These are phyloP conservation scores for Rheum nobile DNA, from an alignment of 148 eudicot species.

Conservation along the genomic window DNA sequence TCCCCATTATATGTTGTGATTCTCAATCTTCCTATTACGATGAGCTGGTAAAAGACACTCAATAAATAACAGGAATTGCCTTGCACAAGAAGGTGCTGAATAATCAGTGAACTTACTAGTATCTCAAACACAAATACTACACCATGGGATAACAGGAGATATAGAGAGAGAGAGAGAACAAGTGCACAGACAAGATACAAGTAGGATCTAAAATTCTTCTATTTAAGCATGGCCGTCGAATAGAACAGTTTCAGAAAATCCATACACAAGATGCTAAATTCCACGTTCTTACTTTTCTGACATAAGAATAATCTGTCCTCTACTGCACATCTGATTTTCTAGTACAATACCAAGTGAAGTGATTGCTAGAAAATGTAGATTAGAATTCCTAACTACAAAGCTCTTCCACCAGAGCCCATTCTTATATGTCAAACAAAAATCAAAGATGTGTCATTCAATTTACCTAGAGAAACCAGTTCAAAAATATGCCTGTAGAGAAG, in stretches of 20 bases:
- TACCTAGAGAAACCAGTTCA: too few species aligned
- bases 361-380: neutral
- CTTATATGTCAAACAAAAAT: neutral
- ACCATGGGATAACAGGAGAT: neutral
- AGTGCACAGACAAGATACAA: neutral
- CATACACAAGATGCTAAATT: neutral
- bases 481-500: neutral
- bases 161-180: neutral
- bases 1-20: neutral
- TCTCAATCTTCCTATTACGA: neutral
- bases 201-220: neutral
- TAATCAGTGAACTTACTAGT: neutral
- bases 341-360: neutral
- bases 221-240: neutral
- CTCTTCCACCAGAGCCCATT: neutral
- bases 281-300: neutral
- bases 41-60: neutral
- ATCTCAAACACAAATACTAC: neutral
- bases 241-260: neutral
- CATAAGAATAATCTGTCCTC: neutral
- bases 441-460: neutral
- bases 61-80: neutral
- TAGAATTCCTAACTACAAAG: neutral
- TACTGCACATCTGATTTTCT: neutral
- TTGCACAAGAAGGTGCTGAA: neutral